Evolutionary conservation across 2,329 filamentous ascomycete species (phyloP).

Genomic region (Phyllosticta ampelicida): DNA sequence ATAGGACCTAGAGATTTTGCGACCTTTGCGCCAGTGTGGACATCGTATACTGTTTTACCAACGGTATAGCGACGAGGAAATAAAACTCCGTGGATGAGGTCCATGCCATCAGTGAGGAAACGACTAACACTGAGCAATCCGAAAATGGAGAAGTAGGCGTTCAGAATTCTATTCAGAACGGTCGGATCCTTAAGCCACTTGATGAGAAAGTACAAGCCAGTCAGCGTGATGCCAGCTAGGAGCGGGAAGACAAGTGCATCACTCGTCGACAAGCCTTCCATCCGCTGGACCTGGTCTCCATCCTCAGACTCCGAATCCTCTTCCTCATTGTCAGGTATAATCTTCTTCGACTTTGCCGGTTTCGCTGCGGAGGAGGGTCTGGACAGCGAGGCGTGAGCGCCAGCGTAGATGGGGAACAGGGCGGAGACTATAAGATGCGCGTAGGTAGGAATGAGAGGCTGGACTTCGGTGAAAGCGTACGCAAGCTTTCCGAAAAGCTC

Average conservation of each 20-base stretch:
- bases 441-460: slow-evolving; percentile 43
- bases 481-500: slow-evolving; percentile 31
- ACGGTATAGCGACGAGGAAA: slow-evolving; percentile 62
- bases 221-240: slow-evolving; percentile 60
- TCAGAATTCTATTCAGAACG: slow-evolving; percentile 71
- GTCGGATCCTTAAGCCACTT: slow-evolving; percentile 77
- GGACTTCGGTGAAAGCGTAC: slow-evolving; percentile 33
- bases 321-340: slow-evolving; percentile 29
- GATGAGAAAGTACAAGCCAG: slow-evolving; percentile 75
- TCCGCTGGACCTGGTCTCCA: slow-evolving; percentile 43
- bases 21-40: slow-evolving; percentile 19
- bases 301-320: slow-evolving; percentile 40
- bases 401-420: slow-evolving; percentile 72
- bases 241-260: slow-evolving; percentile 82
- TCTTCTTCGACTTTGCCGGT: slow-evolving; percentile 40
- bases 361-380: slow-evolving; percentile 69
- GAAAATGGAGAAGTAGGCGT: slow-evolving; percentile 71
- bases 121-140: slow-evolving; percentile 67
- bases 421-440: slow-evolving; percentile 56
- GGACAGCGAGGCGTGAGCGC: slow-evolving; percentile 73
- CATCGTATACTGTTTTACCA: slow-evolving; percentile 40
- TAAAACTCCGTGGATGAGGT: slow-evolving; percentile 53
- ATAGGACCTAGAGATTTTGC: background rate
- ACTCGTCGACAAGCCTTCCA: slow-evolving; percentile 59
- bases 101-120: slow-evolving; percentile 61